Evolutionary conservation across 352 stramenopile species (phyloP).

Genomic region (Pythium folliculosum): DNA sequence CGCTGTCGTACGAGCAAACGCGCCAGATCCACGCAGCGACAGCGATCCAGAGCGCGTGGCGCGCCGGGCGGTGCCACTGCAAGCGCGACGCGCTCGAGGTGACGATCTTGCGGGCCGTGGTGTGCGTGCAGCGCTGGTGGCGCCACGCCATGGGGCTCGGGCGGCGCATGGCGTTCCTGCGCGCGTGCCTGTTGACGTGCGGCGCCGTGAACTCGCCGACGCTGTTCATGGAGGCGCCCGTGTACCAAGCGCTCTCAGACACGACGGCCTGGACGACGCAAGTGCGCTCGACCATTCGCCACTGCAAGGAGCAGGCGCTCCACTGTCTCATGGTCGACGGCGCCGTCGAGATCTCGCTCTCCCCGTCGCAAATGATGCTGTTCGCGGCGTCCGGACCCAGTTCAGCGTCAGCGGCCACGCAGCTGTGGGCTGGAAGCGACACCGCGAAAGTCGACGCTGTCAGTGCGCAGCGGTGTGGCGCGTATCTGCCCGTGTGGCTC

Average conservation of each 20-base stretch:
- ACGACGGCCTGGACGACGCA: slow-evolving; percentile 30
- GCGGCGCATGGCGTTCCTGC: slow-evolving; percentile 52
- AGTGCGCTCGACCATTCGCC: slow-evolving; percentile 31
- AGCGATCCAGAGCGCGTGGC: slow-evolving; percentile 62
- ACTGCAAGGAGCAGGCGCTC: slow-evolving; percentile 53
- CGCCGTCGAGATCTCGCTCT: slow-evolving; percentile 49
- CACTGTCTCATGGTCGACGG: slow-evolving; percentile 46
- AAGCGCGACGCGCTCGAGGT: slow-evolving; percentile 53
- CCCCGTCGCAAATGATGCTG: slow-evolving; percentile 43
- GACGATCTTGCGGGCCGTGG: slow-evolving; percentile 45
- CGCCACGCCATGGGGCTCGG: slow-evolving; percentile 46
- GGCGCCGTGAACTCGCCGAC: slow-evolving; percentile 61
- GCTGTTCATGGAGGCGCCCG: slow-evolving; percentile 66
- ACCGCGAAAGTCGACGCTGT: slow-evolving; percentile 7
- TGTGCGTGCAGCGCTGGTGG: slow-evolving; percentile 80
- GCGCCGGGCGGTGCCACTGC: slow-evolving; percentile 37
- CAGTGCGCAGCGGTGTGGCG: slow-evolving; percentile 45
- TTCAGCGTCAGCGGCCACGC: background rate
- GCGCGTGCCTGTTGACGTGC: slow-evolving; percentile 47
- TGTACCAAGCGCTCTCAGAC: slow-evolving; percentile 47
- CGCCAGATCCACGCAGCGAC: slow-evolving; percentile 47
- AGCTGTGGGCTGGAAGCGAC: background rate
- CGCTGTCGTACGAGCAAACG: slow-evolving; percentile 55
- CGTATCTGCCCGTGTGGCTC: slow-evolving; percentile 65
- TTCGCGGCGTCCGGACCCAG: slow-evolving; percentile 3